Percentiles rank a stretch among this genome's conserved stretches.
Conservation (phyloP, 768 basidiomycete genomes). For the Hirschioporus abietinus region DNA sequence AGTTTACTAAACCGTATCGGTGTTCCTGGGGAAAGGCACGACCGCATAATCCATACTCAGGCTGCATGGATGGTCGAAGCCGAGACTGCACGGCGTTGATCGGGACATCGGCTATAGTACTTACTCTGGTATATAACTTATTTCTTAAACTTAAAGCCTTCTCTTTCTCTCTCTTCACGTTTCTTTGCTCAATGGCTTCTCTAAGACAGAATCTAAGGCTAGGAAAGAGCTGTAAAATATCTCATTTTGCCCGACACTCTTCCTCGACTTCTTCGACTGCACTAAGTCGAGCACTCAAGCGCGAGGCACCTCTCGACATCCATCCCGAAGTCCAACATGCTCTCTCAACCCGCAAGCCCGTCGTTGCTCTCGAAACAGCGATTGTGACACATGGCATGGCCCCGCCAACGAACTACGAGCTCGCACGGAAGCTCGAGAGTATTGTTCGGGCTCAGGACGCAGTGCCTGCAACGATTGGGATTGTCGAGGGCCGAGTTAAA, state of each 20-base stretch:
- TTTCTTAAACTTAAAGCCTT: not conserved
- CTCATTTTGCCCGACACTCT: not conserved
- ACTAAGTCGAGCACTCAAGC: not conserved
- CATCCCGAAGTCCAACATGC: slow-evolving; percentile 85
- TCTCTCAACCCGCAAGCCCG: slow-evolving; percentile 51
- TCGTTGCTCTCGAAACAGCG: slow-evolving; percentile 91
- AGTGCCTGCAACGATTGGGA: slow-evolving; percentile 87
- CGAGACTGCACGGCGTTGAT: too few relatives aligned
- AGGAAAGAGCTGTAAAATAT: not conserved
- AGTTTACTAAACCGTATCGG: too few relatives aligned
- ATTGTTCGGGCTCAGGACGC: slow-evolving; percentile 71
- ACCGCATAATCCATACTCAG: too few relatives aligned
- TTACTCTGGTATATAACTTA: not conserved
- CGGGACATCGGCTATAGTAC: too few relatives aligned
- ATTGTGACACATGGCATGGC: slow-evolving; percentile 93
- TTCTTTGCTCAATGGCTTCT: not conserved
- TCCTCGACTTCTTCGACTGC: not conserved
- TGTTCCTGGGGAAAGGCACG: not conserved
- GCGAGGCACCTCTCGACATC: slow-evolving; percentile 46
- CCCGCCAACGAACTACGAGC: slow-evolving; percentile 67
- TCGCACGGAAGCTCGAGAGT: slow-evolving; percentile 64
- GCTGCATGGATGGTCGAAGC: too few relatives aligned
- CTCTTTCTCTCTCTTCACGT: too few relatives aligned
- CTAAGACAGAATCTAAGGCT: not conserved
- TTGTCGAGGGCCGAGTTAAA: slow-evolving; percentile 80